Evolutionary conservation across 2,329 filamentous ascomycete genomes (phyloP).

Genomic region (Seiridium unicorne): DNA sequence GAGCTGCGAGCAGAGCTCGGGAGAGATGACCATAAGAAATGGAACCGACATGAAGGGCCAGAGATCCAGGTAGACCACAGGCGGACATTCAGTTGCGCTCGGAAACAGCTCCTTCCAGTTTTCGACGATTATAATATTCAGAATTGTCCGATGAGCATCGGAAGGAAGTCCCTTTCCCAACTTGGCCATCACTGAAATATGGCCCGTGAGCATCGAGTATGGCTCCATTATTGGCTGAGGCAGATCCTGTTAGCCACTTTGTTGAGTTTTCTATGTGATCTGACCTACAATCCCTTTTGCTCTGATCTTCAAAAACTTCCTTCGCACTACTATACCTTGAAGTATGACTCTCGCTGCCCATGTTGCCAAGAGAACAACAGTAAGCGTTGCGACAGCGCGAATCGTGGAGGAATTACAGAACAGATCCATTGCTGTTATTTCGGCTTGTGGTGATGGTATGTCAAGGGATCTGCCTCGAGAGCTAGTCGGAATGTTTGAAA

Average conservation of each 20-base stretch:
- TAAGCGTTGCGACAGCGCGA: not conserved
- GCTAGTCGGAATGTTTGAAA: no score
- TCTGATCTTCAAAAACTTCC: not conserved
- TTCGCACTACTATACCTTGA: not conserved
- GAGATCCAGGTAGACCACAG: slow-evolving; percentile 18
- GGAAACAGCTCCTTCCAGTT: slow-evolving; percentile 16
- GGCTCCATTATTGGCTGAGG: not conserved
- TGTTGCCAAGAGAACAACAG: not conserved
- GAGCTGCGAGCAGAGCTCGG: slow-evolving; percentile 10
- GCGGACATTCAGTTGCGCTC: slow-evolving; percentile 2
- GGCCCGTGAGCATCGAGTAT: not conserved
- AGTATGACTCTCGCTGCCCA: not conserved
- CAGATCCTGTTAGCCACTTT: not conserved
- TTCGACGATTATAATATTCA: not conserved
- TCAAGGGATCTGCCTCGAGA: no score
- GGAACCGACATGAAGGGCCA: slow-evolving; percentile 17
- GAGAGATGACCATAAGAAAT: slow-evolving; percentile 5
- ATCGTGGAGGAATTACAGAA: no score
- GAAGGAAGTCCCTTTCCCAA: not conserved
- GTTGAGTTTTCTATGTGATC: not conserved
- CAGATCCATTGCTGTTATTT: no score
- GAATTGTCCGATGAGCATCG: slow-evolving; percentile 6
- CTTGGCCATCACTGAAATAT: not conserved
- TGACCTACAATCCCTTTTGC: not conserved
- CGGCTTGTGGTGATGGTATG: no score